Base-by-base conservation (phyloP, 495 filamentous ascomycete genomes). In the Ascodesmis nigricans region DNA sequence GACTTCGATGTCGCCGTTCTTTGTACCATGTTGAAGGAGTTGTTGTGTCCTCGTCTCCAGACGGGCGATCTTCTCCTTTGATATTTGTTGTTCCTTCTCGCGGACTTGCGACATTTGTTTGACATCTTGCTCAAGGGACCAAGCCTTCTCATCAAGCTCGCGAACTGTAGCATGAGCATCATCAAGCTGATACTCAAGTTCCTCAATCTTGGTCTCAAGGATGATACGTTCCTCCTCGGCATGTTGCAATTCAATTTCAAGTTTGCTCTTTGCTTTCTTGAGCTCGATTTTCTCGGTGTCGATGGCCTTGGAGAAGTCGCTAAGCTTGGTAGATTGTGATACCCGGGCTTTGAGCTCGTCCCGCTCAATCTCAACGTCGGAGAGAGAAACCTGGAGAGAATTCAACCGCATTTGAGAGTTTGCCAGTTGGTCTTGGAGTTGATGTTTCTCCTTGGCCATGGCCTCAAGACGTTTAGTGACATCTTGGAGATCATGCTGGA, bases 371-470 rank as follows among this genome's bases (percentile, higher is more conserved):
- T 71, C 65, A 21, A 63, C 47, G 26, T 71, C 66, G 15, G 58
- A 54, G 11, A 62, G 52, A 1, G 64, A 58, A 14, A 57, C 51
- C 29, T 61, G 62, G n/a, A 77, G 43, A 29, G 63, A 55, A 31
- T 65, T 65, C 5, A 73, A 43, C 40, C 78, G 70, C 27, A 65
- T 57, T 37, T 72, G 68, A n/a, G 68, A 53, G 38, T 57, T 63
- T 5, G 63, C 59, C 19, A 74, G 55, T 38, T 73, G 62, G 33
- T 75, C 73, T 41, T 75, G 71, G 16, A 79, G 52, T 2, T 53
- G 49, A 33, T 72, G 65, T 42, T 67, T 68, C 29, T 55, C 53
- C 20, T 49, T 50, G 36, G 51, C 46, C 8, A 40, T 35, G 19
- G 24, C 43, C 23, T 53, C 50, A 8, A 55, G 33, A 22, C 46